These are phyloP conservation scores for Trichosporon sp. DNA, from an alignment of 1,284 basidiomycete genomes.

Conservation along the genomic window DNA sequence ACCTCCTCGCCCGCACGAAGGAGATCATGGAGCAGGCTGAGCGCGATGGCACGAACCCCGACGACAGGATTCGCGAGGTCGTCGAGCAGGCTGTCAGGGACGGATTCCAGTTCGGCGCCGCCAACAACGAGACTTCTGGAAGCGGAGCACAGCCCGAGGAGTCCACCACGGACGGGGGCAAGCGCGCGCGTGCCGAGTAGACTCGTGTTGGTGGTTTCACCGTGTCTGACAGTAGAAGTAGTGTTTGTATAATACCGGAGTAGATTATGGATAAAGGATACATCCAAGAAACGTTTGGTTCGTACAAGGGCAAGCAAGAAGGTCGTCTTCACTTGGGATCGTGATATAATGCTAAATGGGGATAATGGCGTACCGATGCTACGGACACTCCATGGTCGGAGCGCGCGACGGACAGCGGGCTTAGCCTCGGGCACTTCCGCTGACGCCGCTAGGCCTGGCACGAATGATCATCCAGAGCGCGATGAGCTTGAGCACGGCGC, in stretches of 20 bases:
- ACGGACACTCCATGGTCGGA: background rate
- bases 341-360: background rate
- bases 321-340: background rate
- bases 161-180: conserved; percentile 27
- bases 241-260: conserved; percentile 18
- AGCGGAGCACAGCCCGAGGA: background rate
- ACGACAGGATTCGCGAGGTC: conserved; percentile 49
- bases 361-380: background rate
- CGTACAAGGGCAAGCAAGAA: background rate
- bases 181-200: conserved; percentile 28
- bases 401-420: background rate
- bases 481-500: conserved; percentile 23
- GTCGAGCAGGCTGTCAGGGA: conserved; percentile 49
- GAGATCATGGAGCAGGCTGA: conserved; percentile 59
- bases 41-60: conserved; percentile 49
- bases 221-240: background rate
- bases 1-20: conserved; percentile 67
- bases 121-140: background rate
- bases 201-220: too few species aligned
- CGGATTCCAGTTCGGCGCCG: conserved; percentile 43
- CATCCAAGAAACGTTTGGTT: background rate
- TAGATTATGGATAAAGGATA: conserved; percentile 1
- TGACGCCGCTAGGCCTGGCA: conserved; percentile 4
- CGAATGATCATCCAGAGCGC: conserved; percentile 21
- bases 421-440: background rate